Evolutionary conservation across 345 rosid genomes (phyloP).

Genomic region (Bruguiera gymnorhiza): DNA sequence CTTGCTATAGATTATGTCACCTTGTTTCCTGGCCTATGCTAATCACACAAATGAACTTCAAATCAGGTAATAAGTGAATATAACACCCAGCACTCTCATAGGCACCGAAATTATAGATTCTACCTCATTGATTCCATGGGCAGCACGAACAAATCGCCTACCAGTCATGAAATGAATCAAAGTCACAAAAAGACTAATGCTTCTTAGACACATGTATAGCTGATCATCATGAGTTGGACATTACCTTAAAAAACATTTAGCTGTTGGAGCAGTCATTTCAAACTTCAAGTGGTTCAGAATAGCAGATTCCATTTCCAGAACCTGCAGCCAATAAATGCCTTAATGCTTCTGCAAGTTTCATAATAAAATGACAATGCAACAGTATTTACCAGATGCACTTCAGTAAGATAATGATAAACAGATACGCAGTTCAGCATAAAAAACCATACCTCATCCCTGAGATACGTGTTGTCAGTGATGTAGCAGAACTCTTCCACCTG

Average conservation of each 20-base stretch:
- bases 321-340: constrained; percentile 33
- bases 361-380: not conserved
- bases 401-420: not conserved
- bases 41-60: too few relatives aligned
- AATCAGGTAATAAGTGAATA: not conserved
- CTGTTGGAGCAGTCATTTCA: constrained; percentile 87
- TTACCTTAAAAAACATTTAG: constrained; percentile 85
- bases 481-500: constrained; percentile 92
- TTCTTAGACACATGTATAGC: not conserved
- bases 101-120: not conserved
- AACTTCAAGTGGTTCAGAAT: constrained; percentile 84
- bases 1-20: too few relatives aligned
- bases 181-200: constrained; percentile 10
- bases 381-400: not conserved
- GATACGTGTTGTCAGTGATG: constrained; percentile 92
- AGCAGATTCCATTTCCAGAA: constrained; percentile 87
- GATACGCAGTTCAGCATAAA: not conserved
- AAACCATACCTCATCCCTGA: constrained; percentile 64
- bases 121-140: constrained; percentile 82
- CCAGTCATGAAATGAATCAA: constrained; percentile 22
- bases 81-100: not conserved
- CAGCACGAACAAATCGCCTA: constrained; percentile 87
- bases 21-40: too few relatives aligned
- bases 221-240: constrained; percentile 1
- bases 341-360: not conserved